phyloP scores from a whole-genome alignment of 208 protist species.

The Endotrypanum monterogeii region DNA sequence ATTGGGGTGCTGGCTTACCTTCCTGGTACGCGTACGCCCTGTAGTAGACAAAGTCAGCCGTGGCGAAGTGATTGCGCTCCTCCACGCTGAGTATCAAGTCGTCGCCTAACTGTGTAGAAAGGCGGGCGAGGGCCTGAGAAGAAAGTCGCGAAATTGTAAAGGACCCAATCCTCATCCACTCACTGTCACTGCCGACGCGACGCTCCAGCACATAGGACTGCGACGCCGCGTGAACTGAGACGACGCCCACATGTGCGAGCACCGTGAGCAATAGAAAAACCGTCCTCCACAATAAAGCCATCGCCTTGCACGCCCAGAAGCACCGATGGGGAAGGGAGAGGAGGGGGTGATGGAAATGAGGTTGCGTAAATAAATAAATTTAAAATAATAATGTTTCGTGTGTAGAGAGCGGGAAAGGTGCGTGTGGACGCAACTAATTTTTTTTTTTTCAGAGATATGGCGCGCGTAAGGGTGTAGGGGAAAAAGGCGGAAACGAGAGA shows the following conservation, averaged over 20 bases:
- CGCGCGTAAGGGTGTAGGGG: not conserved
- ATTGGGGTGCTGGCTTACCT: constrained; percentile 12
- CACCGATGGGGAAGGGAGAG: not conserved
- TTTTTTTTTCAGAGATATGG: too few relatives aligned
- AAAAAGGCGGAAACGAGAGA: not conserved
- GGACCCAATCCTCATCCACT: constrained; percentile 54
- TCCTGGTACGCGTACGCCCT: constrained; percentile 45
- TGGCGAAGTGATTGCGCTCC: constrained; percentile 48
- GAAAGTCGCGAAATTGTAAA: constrained; percentile 61
- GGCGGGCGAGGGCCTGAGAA: constrained; percentile 42
- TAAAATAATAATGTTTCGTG: too few relatives aligned
- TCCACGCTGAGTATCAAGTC: constrained; percentile 26
- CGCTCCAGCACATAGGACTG: constrained; percentile 76
- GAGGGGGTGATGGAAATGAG: not conserved
- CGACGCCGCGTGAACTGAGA: constrained; percentile 32
- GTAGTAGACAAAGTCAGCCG: constrained; percentile 74
- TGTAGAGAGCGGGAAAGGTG: not conserved
- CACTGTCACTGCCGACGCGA: constrained; percentile 43
- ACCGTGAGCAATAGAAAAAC: constrained; percentile 8
- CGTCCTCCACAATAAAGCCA: constrained; percentile 8
- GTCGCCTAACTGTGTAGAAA: constrained; percentile 38
- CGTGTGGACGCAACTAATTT: not conserved
- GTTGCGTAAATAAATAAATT: not conserved
- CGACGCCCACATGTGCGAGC: constrained; percentile 17
- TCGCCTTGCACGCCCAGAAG: not conserved